Evolutionary conservation across 2,329 filamentous ascomycete species (phyloP).

Genomic region (Ambrosiella xylebori): DNA sequence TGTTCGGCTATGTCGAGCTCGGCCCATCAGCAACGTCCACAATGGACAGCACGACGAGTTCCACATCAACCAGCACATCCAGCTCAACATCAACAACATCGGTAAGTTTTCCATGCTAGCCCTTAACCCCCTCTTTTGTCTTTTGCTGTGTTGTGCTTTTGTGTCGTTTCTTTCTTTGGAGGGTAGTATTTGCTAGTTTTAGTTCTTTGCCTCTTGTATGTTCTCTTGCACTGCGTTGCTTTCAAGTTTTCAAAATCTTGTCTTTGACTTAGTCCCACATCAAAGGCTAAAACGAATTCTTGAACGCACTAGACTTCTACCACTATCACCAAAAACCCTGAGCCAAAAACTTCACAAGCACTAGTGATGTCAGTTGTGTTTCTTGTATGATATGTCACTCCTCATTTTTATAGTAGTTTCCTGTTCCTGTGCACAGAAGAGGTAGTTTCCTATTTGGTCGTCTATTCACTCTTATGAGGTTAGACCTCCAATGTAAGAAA

Average conservation of each 20-base stretch:
- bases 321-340: not conserved
- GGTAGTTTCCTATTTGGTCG: not conserved
- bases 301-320: not conserved
- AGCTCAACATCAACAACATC: constrained; percentile 15
- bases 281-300: constrained; percentile 10
- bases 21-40: constrained; percentile 13
- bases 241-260: constrained; percentile 4
- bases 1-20: constrained; percentile 50
- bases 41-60: constrained; percentile 12
- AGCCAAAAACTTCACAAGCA: not conserved
- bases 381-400: not conserved
- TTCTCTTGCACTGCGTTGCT: not conserved
- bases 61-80: constrained; percentile 16
- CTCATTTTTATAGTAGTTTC: not conserved
- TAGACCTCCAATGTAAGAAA: not conserved
- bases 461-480: not conserved
- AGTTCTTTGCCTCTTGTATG: not conserved
- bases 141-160: constrained; percentile 3
- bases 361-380: constrained; percentile 15
- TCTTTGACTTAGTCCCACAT: not conserved
- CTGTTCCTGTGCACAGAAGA: not conserved
- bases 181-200: not conserved
- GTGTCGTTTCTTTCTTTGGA: not conserved
- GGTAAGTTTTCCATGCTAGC: not conserved
- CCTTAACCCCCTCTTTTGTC: not conserved